Evolutionary conservation across 2,329 filamentous ascomycete species (phyloP), one percentile per base, ranked within the genome.

Genomic region (Cordyceps tenuipes): DNA sequence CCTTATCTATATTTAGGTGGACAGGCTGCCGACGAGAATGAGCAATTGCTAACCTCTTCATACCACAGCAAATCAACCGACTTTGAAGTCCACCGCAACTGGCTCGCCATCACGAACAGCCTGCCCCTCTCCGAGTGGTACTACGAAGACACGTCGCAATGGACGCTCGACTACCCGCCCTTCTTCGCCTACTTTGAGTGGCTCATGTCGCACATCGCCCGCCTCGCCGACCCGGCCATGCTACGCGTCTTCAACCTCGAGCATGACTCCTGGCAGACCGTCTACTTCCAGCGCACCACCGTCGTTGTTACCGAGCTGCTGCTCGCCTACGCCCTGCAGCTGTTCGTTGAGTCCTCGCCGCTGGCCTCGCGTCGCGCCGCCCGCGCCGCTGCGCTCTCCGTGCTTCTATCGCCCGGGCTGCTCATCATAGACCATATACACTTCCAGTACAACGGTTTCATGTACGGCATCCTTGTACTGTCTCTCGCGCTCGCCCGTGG

Each of bases 131-230:
- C 89, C 73, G 81, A 95, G 66, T 99, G 94, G 94, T 99, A 99
- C 76, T 92, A 88, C 71, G 94, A 99, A 80, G 88, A 92, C 76
- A 96, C 92, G 2, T 99, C 94, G 62, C 91, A 97, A 90, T 99
- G 94, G 94, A 99, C 94, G 0, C 87, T 99, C 69, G 94, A 99
- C 77, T 99, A 99, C 72, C 94, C 94, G 36, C 94, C 94, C 8
- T 97, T 97, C 76, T 99, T 99, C 71, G 94, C 94, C 66, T 92
- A 89, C 72, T 97, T 97, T 76, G 94, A 99, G 80, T 97, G 91
- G 91, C 72, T 86, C 49, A 81, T 99, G 68, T 94, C 93, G 51
- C 89, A 94, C 68, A 78, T 86, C 61, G 94, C 92, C 29, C 83
- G 79, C 64, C 83, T 89, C 70, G 81, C 85, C 63, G 92, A 99